Conservation (phyloP, 805 yeast genomes). For the Dipodascopsis uninucleata region DNA sequence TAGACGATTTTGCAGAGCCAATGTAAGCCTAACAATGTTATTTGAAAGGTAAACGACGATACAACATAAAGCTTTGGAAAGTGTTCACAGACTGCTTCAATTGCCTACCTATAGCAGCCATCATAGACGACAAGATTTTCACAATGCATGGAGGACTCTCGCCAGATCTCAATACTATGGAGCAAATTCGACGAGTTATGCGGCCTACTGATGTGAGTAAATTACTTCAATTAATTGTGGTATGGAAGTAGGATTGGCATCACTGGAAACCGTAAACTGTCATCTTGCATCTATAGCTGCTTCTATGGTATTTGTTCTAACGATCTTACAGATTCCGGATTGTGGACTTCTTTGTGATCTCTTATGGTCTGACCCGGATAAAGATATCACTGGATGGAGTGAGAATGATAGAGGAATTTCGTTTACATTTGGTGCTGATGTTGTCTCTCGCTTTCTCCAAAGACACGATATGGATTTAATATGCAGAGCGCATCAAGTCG, state of each 20-base stretch:
- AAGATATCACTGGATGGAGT: conserved; percentile 97
- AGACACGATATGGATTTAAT: conserved; percentile 97
- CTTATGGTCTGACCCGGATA: conserved; percentile 98
- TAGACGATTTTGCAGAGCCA: no score
- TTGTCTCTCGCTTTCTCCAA: conserved; percentile 89
- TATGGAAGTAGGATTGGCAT: no score
- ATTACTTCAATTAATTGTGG: no score
- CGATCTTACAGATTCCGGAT: conserved; percentile 64
- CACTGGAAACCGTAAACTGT: no score
- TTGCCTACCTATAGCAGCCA: conserved; percentile 97
- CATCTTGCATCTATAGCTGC: no score
- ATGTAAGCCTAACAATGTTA: no score
- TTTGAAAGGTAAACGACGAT: conserved; percentile 83
- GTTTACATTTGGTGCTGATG: conserved; percentile 97
- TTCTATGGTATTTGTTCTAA: no score
- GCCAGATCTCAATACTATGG: conserved; percentile 96
- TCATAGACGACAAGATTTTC: conserved; percentile 93
- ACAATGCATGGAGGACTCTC: conserved; percentile 99
- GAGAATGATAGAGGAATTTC: conserved; percentile 98
- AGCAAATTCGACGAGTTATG: conserved; percentile 97
- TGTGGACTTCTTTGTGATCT: conserved; percentile 94
- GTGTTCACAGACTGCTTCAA: conserved; percentile 97
- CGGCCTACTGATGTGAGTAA: conserved; percentile 77
- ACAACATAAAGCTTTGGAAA: conserved; percentile 97
- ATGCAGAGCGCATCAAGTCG: conserved; percentile 98